Percentiles rank a stretch among this genome's conserved stretches.
phyloP scores from a whole-genome alignment of 2,329 filamentous ascomycete species.

The Penicillium sp. region DNA sequence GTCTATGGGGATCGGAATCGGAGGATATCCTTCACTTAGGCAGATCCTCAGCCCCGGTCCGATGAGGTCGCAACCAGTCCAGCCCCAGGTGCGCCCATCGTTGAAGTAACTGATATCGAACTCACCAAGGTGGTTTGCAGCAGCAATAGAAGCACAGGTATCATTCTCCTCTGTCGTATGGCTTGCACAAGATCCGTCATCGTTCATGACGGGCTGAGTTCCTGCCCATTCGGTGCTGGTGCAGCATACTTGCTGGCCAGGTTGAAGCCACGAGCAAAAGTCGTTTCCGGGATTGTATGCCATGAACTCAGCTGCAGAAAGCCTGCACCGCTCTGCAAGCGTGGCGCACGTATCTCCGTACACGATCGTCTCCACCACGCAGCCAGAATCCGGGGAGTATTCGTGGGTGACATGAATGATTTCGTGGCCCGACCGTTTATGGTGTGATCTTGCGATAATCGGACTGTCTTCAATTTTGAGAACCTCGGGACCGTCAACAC shows the following conservation, averaged over 20 bases:
- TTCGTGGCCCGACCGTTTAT: neutral
- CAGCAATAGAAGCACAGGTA: conserved; percentile 33
- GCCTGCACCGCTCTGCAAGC: conserved; percentile 45
- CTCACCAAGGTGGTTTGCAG: conserved; percentile 23
- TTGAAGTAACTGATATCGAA: conserved; percentile 10
- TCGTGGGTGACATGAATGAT: neutral
- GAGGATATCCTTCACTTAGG: conserved; percentile 46
- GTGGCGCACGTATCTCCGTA: conserved; percentile 44
- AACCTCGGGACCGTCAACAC: neutral
- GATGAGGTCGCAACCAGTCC: conserved; percentile 46
- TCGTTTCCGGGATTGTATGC: conserved; percentile 41
- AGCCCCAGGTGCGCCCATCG: conserved; percentile 54
- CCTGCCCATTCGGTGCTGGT: conserved; percentile 14
- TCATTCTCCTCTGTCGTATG: conserved; percentile 43
- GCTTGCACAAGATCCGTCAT: conserved; percentile 45
- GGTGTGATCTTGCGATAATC: neutral
- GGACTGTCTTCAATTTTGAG: neutral
- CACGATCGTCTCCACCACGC: neutral
- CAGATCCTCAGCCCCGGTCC: conserved; percentile 42
- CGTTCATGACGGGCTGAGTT: conserved; percentile 38
- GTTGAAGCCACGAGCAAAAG: conserved; percentile 37
- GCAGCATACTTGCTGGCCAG: conserved; percentile 33
- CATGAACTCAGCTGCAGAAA: conserved; percentile 44
- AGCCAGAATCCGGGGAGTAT: neutral
- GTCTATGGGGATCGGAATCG: conserved; percentile 44